Conservation (phyloP, 2,329 filamentous ascomycete species). For the Pyrenophora tritici-repentis region DNA sequence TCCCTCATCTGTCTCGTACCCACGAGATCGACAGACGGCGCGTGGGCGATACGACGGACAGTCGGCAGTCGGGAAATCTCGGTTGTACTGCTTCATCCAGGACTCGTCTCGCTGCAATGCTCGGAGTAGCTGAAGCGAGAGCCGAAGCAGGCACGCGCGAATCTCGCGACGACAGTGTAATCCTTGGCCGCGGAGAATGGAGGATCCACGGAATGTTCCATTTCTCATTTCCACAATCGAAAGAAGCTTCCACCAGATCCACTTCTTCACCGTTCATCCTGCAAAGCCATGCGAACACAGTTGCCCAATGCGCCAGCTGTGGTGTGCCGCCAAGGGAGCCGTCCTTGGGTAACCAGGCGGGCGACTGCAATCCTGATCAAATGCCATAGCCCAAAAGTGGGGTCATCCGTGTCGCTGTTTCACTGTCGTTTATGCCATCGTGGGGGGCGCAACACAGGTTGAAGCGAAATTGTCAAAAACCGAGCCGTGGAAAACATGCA, state of each 20-base stretch:
- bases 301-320: not conserved
- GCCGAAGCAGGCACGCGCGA: constrained; percentile 1
- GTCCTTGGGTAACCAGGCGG: not conserved
- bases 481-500: constrained; percentile 2
- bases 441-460: constrained; percentile 1
- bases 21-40: constrained; percentile 2
- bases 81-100: constrained; percentile 6
- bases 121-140: constrained; percentile 4
- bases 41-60: not conserved
- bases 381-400: constrained; percentile 8
- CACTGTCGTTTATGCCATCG: constrained; percentile 14
- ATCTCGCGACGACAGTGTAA: constrained; percentile 3
- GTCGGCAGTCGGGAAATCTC: constrained; percentile 13
- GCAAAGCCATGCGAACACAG: not conserved
- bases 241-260: constrained; percentile 9
- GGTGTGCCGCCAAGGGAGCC: constrained; percentile 7
- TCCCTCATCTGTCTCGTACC: not conserved
- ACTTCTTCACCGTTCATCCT: constrained; percentile 11
- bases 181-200: not conserved
- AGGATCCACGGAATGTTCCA: constrained; percentile 14
- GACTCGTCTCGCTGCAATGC: not conserved
- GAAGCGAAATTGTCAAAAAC: constrained; percentile 10
- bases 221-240: constrained; percentile 10
- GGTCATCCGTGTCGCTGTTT: constrained; percentile 11
- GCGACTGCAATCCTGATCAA: constrained; percentile 6